Conservation (phyloP, 1,139 yeast species). For the Suhomyces chickasaworum region DNA sequence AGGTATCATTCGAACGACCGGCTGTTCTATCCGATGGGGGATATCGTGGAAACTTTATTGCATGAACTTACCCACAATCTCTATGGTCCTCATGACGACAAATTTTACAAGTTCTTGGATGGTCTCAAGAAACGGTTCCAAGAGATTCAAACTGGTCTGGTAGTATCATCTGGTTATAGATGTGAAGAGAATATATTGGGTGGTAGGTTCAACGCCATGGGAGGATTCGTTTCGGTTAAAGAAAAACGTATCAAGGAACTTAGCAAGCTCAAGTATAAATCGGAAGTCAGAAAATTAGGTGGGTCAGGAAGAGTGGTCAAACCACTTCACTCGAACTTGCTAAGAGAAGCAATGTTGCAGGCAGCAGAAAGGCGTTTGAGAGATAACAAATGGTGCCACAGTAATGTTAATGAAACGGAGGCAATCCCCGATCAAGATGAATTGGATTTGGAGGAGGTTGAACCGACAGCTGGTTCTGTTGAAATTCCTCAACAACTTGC, state of each 20-base stretch:
- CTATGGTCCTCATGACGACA: conserved; percentile 76
- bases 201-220: conserved; percentile 17
- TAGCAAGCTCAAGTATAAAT: conserved; percentile 38
- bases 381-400: conserved; percentile 60
- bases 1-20: conserved; percentile 59
- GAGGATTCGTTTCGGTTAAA: conserved; percentile 30
- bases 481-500: neutral
- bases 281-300: conserved; percentile 44
- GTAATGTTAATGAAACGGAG: conserved; percentile 19
- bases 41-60: conserved; percentile 76
- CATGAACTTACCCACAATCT: conserved; percentile 87
- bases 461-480: conserved; percentile 12
- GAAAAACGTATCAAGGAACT: conserved; percentile 43
- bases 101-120: conserved; percentile 68
- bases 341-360: conserved; percentile 51
- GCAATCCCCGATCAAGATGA: conserved; percentile 23
- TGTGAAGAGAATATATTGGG: conserved; percentile 63
- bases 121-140: conserved; percentile 61
- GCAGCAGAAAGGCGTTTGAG: conserved; percentile 69
- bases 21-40: conserved; percentile 65
- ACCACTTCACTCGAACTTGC: conserved; percentile 5
- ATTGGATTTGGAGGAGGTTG: conserved; percentile 17
- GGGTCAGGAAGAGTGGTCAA: conserved; percentile 6
- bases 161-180: conserved; percentile 38
- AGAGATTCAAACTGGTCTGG: conserved; percentile 45